These are phyloP conservation scores for Talaromyces thailandensis DNA, from an alignment of 495 filamentous ascomycete species.

Conservation along the genomic window DNA sequence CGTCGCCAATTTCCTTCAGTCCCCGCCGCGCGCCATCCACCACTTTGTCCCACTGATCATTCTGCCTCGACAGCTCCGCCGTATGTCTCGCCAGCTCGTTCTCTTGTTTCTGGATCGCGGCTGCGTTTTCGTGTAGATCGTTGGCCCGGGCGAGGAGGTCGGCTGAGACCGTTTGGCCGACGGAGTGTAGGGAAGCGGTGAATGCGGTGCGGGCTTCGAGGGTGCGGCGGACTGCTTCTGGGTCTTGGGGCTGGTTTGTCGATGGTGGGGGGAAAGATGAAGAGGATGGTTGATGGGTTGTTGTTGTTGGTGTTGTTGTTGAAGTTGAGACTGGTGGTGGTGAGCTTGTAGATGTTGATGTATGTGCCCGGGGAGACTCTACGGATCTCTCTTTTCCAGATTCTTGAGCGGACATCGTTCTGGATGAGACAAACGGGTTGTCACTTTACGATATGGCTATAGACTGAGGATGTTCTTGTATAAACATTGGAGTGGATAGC, in stretches of 20 bases:
- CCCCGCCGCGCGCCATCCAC: slow-evolving; percentile 58
- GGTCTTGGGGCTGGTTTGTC: slow-evolving; percentile 2
- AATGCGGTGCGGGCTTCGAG: slow-evolving; percentile 67
- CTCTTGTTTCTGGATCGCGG: slow-evolving; percentile 63
- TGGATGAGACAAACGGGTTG: not conserved
- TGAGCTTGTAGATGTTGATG: not conserved
- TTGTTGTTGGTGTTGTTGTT: slow-evolving; percentile 7
- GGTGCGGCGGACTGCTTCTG: slow-evolving; percentile 26
- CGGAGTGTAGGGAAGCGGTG: slow-evolving; percentile 66
- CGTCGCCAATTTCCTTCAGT: slow-evolving; percentile 88
- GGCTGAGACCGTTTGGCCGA: slow-evolving; percentile 57
- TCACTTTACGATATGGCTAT: not conserved
- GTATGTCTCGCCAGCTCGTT: slow-evolving; percentile 56
- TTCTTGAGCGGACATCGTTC: not conserved
- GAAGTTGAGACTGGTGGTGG: slow-evolving; percentile 1
- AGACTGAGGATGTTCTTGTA: not conserved
- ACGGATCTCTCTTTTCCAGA: not conserved
- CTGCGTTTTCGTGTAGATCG: slow-evolving; percentile 66
- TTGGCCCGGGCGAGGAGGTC: slow-evolving; percentile 64
- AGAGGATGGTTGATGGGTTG: slow-evolving; percentile 5
- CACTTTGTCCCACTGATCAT: slow-evolving; percentile 57
- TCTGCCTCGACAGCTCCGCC: slow-evolving; percentile 59
- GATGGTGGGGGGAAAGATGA: slow-evolving; percentile 9
- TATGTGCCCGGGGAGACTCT: not conserved
- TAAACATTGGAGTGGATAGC: not conserved